A percentile compares a stretch with the other conserved stretches of the same genome.
Conservation (phyloP, 768 basidiomycete genomes). For the Suillus paluster region DNA sequence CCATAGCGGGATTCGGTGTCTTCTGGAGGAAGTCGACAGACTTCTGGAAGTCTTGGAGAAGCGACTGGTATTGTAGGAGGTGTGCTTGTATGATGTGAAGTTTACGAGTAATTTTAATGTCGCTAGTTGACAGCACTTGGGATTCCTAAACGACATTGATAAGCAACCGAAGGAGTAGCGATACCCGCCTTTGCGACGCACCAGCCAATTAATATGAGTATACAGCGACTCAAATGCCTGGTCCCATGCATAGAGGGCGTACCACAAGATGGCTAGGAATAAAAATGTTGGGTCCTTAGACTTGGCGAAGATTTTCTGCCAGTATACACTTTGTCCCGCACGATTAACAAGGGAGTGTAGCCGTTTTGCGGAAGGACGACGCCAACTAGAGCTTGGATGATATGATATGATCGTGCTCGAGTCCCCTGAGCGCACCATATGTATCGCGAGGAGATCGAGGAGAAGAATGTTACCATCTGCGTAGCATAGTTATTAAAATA, state of each 20-base stretch:
- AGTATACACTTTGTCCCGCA: slow-evolving; percentile 41
- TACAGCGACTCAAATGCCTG: slow-evolving; percentile 59
- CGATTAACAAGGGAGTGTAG: slow-evolving; percentile 36
- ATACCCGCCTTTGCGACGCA: slow-evolving; percentile 28
- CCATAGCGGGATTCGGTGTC: slow-evolving; percentile 54
- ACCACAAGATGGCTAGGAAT: slow-evolving; percentile 54
- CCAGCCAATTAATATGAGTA: slow-evolving; percentile 53
- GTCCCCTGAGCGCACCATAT: slow-evolving; percentile 37
- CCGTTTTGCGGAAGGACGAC: slow-evolving; percentile 31
- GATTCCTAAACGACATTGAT: slow-evolving; percentile 44
- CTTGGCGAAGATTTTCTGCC: slow-evolving; percentile 36
- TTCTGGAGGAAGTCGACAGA: slow-evolving; percentile 52
- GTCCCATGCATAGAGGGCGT: slow-evolving; percentile 65
- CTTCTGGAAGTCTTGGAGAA: slow-evolving; percentile 59
- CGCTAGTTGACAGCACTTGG: slow-evolving; percentile 39
- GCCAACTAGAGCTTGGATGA: slow-evolving; percentile 30
- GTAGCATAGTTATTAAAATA: background rate
- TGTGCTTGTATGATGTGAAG: slow-evolving; percentile 62
- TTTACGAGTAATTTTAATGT: slow-evolving; percentile 50
- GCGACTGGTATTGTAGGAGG: slow-evolving; percentile 56
- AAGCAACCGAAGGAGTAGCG: background rate
- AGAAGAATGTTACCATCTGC: slow-evolving; percentile 30
- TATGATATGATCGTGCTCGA: slow-evolving; percentile 41
- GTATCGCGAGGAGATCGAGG: slow-evolving; percentile 43
- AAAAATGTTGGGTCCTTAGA: slow-evolving; percentile 39